Evolutionary conservation across 176 grass and related monocot genomes (phyloP).

Genomic region (maize (Zea mays)): DNA sequence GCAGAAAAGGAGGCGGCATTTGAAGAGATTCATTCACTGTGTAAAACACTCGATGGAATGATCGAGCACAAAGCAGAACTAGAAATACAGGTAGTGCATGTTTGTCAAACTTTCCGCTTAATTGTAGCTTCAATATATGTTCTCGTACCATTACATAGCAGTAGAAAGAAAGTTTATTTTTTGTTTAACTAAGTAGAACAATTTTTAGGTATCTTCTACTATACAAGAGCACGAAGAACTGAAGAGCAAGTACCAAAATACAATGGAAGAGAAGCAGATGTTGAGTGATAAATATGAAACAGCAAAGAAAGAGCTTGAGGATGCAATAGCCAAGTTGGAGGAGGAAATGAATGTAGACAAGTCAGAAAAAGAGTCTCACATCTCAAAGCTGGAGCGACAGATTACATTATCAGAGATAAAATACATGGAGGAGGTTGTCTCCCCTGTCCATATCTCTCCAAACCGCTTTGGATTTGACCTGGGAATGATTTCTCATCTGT

Average conservation of each 20-base stretch:
- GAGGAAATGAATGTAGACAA: conserved; percentile 71
- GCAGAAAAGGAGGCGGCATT: conserved; percentile 58
- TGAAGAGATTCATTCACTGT: conserved; percentile 47
- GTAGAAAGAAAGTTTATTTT: conserved; percentile 16
- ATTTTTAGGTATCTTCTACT: conserved; percentile 54
- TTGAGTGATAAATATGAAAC: conserved; percentile 63
- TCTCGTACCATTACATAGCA: background rate
- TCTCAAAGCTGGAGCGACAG: conserved; percentile 85
- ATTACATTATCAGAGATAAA: conserved; percentile 74
- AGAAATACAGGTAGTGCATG: conserved; percentile 64
- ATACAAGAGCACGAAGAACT: conserved; percentile 57
- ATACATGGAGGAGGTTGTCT: conserved; percentile 83
- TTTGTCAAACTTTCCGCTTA: conserved; percentile 10
- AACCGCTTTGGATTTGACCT: conserved; percentile 12
- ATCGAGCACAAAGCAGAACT: conserved; percentile 59
- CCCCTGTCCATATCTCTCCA: conserved; percentile 26
- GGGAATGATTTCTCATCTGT: conserved; percentile 26
- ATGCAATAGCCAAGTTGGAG: conserved; percentile 61
- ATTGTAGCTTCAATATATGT: conserved; percentile 19
- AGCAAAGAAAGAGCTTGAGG: conserved; percentile 66
- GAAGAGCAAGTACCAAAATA: conserved; percentile 45
- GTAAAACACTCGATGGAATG: conserved; percentile 55
- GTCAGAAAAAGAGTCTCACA: conserved; percentile 69
- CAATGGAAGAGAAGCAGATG: conserved; percentile 60
- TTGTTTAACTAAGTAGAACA: conserved; percentile 18